Conservation (phyloP, 305 asterid species). For the Solanum hybrid region DNA sequence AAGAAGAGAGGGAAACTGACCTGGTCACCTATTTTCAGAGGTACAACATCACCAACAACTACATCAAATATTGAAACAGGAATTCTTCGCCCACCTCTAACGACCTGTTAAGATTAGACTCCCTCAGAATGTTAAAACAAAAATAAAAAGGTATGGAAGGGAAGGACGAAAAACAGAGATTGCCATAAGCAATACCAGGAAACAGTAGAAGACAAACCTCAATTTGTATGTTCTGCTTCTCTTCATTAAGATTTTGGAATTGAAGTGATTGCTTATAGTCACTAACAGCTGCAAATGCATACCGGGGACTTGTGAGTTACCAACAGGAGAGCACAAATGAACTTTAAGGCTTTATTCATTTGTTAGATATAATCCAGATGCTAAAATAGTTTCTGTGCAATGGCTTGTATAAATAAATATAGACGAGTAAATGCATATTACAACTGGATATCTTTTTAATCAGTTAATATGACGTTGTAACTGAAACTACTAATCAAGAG, state of each 20-base stretch:
- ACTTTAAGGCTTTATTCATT: neutral
- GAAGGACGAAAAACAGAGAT: neutral
- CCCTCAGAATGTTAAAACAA: conserved; percentile 13
- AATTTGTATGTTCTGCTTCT: conserved; percentile 90
- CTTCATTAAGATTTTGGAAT: conserved; percentile 90
- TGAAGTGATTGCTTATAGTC: conserved; percentile 96
- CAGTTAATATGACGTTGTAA: neutral
- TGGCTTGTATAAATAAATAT: neutral
- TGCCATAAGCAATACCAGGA: neutral
- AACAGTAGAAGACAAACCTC: conserved; percentile 39
- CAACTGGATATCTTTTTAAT: neutral
- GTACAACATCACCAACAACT: conserved; percentile 88
- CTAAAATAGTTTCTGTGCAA: neutral
- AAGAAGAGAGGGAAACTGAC: conserved; percentile 17
- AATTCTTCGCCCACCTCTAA: conserved; percentile 71
- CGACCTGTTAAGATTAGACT: conserved; percentile 42
- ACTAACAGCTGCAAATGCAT: conserved; percentile 59
- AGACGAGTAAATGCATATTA: neutral
- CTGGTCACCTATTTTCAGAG: conserved; percentile 98
- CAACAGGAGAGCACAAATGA: neutral
- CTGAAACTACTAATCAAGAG: neutral
- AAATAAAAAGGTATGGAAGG: neutral
- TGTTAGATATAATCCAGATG: neutral
- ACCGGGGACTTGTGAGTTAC: conserved; percentile 2
- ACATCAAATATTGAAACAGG: conserved; percentile 77